Percentiles rank a stretch among this genome's conserved stretches.
These are phyloP conservation scores for Myrica gale DNA, from an alignment of 306 rosid species.

Conservation along the genomic window DNA sequence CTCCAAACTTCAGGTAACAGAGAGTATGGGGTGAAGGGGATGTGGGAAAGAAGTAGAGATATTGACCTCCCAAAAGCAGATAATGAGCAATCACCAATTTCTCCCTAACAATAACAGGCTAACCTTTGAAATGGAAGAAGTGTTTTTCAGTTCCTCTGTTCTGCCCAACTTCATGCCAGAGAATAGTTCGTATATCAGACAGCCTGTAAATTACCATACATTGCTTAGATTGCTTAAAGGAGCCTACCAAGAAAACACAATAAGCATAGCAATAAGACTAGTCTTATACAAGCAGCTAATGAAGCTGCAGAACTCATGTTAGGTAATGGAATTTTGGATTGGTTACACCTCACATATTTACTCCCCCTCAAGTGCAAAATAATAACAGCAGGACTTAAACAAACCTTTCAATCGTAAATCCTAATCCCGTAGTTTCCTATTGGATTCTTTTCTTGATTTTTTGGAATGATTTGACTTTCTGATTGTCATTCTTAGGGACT, in stretches of 20 bases:
- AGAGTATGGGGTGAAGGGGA: background rate
- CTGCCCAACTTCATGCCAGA: slow-evolving; percentile 77
- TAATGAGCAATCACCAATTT: slow-evolving; percentile 11
- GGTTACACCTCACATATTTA: background rate
- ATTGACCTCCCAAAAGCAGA: slow-evolving; percentile 5
- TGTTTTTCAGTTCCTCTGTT: slow-evolving; percentile 96
- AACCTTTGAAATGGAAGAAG: slow-evolving; percentile 91
- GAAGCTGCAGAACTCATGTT: slow-evolving; percentile 16
- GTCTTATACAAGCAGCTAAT: slow-evolving; percentile 19
- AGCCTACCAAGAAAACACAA: slow-evolving; percentile 4
- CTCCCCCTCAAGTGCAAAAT: background rate
- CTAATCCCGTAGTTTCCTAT: background rate
- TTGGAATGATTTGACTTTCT: background rate
- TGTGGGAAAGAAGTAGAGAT: background rate
- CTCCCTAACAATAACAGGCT: slow-evolving; percentile 24
- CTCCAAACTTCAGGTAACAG: background rate
- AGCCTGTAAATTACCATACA: slow-evolving; percentile 51
- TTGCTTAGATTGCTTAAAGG: slow-evolving; percentile 14
- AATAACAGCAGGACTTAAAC: background rate
- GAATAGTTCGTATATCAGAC: slow-evolving; percentile 90
- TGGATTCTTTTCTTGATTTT: background rate
- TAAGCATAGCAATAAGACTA: slow-evolving; percentile 1
- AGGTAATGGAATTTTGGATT: slow-evolving; percentile 24
- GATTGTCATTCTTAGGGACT: background rate
- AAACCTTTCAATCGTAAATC: background rate